phyloP scores from a whole-genome alignment of 148 eudicot genomes.

The Heliamphora exappendiculata region DNA sequence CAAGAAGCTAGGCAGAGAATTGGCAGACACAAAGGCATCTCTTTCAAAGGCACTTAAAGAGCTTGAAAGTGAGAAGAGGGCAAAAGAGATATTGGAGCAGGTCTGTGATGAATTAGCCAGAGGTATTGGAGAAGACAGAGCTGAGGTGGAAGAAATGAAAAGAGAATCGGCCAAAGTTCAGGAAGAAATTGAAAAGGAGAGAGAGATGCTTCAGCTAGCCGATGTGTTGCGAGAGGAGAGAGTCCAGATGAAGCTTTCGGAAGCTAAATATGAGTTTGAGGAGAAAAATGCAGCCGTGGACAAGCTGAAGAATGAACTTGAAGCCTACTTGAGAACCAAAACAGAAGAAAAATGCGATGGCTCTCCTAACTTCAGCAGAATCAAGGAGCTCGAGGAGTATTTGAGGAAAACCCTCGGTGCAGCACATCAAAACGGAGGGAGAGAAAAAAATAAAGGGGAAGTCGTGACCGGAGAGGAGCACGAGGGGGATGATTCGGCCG shows the following conservation, averaged over 20 bases:
- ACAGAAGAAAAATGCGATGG: slow-evolving; percentile 28
- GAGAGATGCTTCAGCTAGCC: slow-evolving; percentile 52
- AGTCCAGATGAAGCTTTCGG: slow-evolving; percentile 45
- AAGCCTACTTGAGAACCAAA: slow-evolving; percentile 38
- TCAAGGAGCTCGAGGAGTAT: slow-evolving; percentile 38
- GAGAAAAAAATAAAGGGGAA: slow-evolving; percentile 45
- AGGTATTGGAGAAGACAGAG: slow-evolving; percentile 52
- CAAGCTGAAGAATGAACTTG: slow-evolving; percentile 58
- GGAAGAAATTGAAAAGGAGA: slow-evolving; percentile 47
- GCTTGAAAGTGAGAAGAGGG: slow-evolving; percentile 61
- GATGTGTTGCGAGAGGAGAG: slow-evolving; percentile 52
- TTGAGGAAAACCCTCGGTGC: slow-evolving; percentile 15
- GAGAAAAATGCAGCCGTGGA: slow-evolving; percentile 58
- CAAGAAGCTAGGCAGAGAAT: slow-evolving; percentile 75
- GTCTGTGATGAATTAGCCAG: slow-evolving; percentile 65
- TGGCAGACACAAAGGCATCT: slow-evolving; percentile 56
- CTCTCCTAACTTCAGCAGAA: slow-evolving; percentile 24
- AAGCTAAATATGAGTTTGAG: slow-evolving; percentile 52
- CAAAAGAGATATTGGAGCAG: slow-evolving; percentile 55
- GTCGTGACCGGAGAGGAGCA: slow-evolving; percentile 37
- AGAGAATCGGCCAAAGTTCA: slow-evolving; percentile 38
- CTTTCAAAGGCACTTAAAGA: slow-evolving; percentile 54
- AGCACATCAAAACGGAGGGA: slow-evolving; percentile 26
- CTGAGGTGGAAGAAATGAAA: slow-evolving; percentile 36
- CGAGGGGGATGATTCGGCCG: slow-evolving; percentile 48